Conservation (phyloP, 2,329 filamentous ascomycete genomes). For the Diaporthe sp. region DNA sequence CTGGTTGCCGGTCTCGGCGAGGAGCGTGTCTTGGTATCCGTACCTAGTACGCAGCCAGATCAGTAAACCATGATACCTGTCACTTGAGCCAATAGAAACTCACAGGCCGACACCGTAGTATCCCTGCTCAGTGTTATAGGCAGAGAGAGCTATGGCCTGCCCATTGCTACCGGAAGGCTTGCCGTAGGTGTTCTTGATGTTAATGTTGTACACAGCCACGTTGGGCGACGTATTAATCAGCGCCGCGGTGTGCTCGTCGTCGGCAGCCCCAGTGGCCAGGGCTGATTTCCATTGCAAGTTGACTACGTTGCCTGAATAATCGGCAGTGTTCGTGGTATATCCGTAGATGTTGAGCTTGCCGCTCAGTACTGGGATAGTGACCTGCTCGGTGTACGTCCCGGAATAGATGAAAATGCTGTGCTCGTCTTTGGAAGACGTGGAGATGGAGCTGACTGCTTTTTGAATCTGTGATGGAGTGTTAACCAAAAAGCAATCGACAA, state of each 20-base stretch:
- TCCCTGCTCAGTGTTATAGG: slow-evolving; percentile 63
- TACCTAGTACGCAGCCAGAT: not conserved
- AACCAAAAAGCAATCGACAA: too few relatives aligned
- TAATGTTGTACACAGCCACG: slow-evolving; percentile 68
- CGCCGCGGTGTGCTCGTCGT: slow-evolving; percentile 53
- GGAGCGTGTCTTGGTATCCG: slow-evolving; percentile 70
- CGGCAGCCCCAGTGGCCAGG: slow-evolving; percentile 33
- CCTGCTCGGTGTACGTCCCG: slow-evolving; percentile 70
- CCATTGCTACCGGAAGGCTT: slow-evolving; percentile 49
- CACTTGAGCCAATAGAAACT: slow-evolving; percentile 39
- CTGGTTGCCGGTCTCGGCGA: slow-evolving; percentile 64
- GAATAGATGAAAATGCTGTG: slow-evolving; percentile 43
- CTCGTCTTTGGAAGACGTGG: slow-evolving; percentile 29
- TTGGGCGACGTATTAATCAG: slow-evolving; percentile 58
- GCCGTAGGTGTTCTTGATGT: slow-evolving; percentile 63
- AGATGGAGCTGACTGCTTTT: slow-evolving; percentile 37
- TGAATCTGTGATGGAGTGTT: slow-evolving; percentile 30
- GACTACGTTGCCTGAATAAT: slow-evolving; percentile 62
- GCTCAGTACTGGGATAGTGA: slow-evolving; percentile 61
- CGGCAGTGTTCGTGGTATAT: slow-evolving; percentile 59
- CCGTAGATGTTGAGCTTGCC: slow-evolving; percentile 67
- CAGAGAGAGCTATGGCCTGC: slow-evolving; percentile 66
- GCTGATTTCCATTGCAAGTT: slow-evolving; percentile 34
- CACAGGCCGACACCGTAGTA: slow-evolving; percentile 67
- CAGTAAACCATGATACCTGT: not conserved